Evolutionary conservation across 2,329 filamentous ascomycete genomes (phyloP).

Genomic region (Nemania sp.): DNA sequence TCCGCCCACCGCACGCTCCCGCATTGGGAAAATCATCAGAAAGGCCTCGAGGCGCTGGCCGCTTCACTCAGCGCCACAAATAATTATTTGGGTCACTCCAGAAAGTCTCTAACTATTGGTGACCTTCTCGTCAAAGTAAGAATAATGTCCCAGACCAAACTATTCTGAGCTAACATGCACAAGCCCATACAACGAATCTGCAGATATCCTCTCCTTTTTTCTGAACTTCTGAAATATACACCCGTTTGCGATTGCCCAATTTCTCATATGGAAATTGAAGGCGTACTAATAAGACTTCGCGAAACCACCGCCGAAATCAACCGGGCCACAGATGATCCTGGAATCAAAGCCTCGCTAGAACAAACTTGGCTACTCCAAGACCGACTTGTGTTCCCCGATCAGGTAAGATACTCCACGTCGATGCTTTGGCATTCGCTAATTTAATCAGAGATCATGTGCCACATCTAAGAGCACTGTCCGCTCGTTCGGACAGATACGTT

Average conservation of each 20-base stretch:
- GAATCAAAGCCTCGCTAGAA: constrained; percentile 70
- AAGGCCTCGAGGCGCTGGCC: constrained; percentile 81
- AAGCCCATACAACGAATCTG: constrained; percentile 91
- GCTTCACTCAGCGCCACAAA: constrained; percentile 74
- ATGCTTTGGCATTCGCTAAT: constrained; percentile 26
- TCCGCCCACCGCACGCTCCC: constrained; percentile 68
- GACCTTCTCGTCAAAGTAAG: constrained; percentile 88
- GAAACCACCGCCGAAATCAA: constrained; percentile 82
- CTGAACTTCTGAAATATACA: constrained; percentile 80
- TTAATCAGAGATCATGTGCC: constrained; percentile 51
- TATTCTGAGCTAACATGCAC: constrained; percentile 15
- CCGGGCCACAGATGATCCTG: constrained; percentile 75
- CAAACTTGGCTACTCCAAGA: constrained; percentile 86
- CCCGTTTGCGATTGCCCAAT: constrained; percentile 83
- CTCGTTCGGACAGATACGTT: constrained; percentile 74
- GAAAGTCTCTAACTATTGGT: constrained; percentile 77
- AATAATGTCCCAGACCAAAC: background rate
- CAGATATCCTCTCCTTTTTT: constrained; percentile 86
- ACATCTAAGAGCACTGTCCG: constrained; percentile 69
- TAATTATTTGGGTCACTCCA: constrained; percentile 62
- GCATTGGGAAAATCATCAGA: constrained; percentile 79
- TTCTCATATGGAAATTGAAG: constrained; percentile 78
- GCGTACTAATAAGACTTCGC: constrained; percentile 70
- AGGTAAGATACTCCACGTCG: constrained; percentile 53
- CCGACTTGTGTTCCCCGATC: constrained; percentile 72